Evolutionary conservation across 768 basidiomycete genomes (phyloP), one percentile per base, ranked within the genome.

Genomic region (Asterophora parasitica): DNA sequence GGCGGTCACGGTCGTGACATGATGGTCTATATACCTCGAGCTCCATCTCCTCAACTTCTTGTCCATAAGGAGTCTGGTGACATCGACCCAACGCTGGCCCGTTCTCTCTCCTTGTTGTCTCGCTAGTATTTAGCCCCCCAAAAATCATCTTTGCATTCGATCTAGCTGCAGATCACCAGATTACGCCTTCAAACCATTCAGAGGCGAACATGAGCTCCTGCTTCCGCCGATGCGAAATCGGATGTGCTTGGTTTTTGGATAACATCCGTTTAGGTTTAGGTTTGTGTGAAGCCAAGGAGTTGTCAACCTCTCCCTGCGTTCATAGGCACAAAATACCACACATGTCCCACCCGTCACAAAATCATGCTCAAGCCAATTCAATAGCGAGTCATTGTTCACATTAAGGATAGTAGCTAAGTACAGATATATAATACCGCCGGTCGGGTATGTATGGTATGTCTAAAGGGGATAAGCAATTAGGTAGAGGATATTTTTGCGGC

Each of bases 341-440:
- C 34, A 16, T 31, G 30, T 10, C 30, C 8, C 4, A 12, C 30
- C 30, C 30, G 9, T 10, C 8, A 31, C 4, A 10, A 3, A 31
- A 10, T 31, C 30, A 31, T 9, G 4, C 30, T 9, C 12, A 31
- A 9, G 9, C 6, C 23, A 23, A 23, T 23, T 23, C 23, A 23
- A 23, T 23, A 23, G 23, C 23, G 23, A 3, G 8, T 31, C 8
- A 31, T 9, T 31, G 9, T 3, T 31, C 8, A 46, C 33, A 44
- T 6, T 45, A 37, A 17, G 26, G 34, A 35, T 20, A 46, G 39
- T 39, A 46, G 15, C 37, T 39, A 37, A 46, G 7, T 39, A 40
- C n/a, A 26, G 39, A 17, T 19, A 39, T 39, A 46, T 16, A 27
- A 28, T 45, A 34, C 44, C 44, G 44, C 44, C 35, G 32, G 44